Conservation (phyloP, 106 monocot species). For the Dendrobium catenatum region DNA sequence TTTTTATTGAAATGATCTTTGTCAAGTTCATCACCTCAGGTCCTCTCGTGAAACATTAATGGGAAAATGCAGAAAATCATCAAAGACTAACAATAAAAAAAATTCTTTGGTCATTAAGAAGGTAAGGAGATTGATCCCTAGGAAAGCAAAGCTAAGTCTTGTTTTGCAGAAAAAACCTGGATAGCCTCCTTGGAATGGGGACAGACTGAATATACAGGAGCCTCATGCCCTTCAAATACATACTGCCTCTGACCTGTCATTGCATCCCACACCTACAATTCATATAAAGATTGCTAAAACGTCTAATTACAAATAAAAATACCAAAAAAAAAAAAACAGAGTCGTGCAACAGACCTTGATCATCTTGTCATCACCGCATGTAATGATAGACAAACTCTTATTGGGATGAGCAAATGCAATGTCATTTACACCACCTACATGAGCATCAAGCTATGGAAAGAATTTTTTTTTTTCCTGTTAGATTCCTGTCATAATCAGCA, state of each 20-base stretch:
- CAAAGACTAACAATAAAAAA: neutral
- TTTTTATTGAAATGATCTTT: neutral
- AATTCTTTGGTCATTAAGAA: neutral
- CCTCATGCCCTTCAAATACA: constrained; percentile 39
- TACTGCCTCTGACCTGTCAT: constrained; percentile 39
- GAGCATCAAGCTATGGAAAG: constrained; percentile 75
- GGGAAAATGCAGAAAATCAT: neutral
- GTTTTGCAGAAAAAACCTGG: constrained; percentile 36
- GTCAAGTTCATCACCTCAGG: neutral
- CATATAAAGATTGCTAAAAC: neutral
- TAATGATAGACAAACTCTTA: constrained; percentile 68
- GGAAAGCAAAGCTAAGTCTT: neutral
- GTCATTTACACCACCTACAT: constrained; percentile 93
- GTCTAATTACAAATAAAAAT: constrained; percentile 14
- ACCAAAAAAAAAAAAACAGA: neutral
- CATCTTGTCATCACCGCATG: constrained; percentile 76
- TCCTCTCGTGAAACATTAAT: neutral
- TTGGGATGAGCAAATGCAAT: constrained; percentile 96
- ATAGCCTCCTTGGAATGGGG: constrained; percentile 58
- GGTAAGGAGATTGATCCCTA: neutral
- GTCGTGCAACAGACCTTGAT: constrained; percentile 40
- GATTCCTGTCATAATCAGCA: neutral
- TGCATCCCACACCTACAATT: constrained; percentile 63
- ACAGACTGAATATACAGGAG: constrained; percentile 46
- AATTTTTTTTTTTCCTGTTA: neutral